These are phyloP conservation scores for Abelmoschus esculentus DNA, from an alignment of 345 rosid species.

Conservation along the genomic window DNA sequence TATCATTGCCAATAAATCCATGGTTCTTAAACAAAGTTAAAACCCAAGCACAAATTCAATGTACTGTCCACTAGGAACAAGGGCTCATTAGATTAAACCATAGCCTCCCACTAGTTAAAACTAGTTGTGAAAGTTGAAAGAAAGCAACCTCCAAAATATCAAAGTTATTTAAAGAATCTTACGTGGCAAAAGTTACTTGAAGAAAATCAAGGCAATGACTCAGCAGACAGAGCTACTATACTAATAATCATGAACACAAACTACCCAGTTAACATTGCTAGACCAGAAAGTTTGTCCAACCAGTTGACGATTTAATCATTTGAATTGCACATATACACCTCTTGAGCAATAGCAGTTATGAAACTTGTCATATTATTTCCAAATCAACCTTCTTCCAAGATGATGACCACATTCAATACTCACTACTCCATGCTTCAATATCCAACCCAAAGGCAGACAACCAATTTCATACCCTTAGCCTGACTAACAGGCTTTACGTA, in stretches of 20 bases:
- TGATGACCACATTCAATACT: conserved; percentile 8
- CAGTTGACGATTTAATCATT: conserved; percentile 3
- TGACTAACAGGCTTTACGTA: conserved; percentile 8
- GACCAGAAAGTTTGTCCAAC: neutral
- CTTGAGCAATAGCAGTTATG: neutral
- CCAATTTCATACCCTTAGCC: conserved; percentile 8
- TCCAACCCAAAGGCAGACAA: conserved; percentile 7
- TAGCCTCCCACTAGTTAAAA: conserved; percentile 1
- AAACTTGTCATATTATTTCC: neutral
- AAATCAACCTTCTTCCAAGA: conserved; percentile 1
- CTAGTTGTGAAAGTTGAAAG: neutral
- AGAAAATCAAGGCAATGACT: conserved; percentile 4
- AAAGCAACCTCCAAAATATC: neutral
- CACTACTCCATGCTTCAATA: conserved; percentile 4
- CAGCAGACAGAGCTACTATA: neutral
- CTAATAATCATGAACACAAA: conserved; percentile 7
- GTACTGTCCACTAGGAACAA: neutral
- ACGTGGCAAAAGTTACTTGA: neutral
- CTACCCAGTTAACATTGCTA: conserved; percentile 10
- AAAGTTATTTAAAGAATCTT: neutral
- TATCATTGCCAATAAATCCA: conserved; percentile 3
- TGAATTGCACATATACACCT: neutral
- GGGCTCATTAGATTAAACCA: neutral
- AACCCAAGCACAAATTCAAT: neutral
- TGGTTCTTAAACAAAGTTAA: conserved; percentile 4